Percentiles rank a stretch among this genome's conserved stretches.
These are phyloP conservation scores for Trichosanthes truncata DNA, from an alignment of 306 rosid species.

Conservation along the genomic window DNA sequence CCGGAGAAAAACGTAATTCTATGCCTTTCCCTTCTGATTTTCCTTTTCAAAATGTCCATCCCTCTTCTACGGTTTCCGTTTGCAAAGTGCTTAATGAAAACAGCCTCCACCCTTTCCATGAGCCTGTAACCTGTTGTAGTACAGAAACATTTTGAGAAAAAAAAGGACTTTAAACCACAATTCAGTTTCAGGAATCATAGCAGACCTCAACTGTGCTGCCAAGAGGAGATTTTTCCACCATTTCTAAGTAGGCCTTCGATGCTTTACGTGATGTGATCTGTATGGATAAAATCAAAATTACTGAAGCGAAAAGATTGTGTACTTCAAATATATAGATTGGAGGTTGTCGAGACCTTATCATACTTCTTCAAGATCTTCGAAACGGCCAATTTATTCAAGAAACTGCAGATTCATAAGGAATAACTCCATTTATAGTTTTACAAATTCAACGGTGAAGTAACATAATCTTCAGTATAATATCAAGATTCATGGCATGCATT, in stretches of 20 bases:
- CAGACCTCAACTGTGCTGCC: slow-evolving; percentile 45
- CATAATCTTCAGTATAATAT: not conserved
- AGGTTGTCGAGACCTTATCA: slow-evolving; percentile 46
- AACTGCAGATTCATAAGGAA: slow-evolving; percentile 30
- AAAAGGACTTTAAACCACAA: not conserved
- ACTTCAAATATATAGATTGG: not conserved
- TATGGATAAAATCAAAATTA: not conserved
- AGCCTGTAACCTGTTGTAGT: slow-evolving; percentile 36
- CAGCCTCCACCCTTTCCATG: slow-evolving; percentile 49
- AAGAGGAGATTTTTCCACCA: slow-evolving; percentile 57
- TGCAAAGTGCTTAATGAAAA: slow-evolving; percentile 47
- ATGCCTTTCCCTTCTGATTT: slow-evolving; percentile 30
- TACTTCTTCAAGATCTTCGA: slow-evolving; percentile 80
- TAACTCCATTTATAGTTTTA: not conserved
- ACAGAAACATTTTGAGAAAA: not conserved
- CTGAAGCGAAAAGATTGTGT: not conserved
- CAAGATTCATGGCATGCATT: slow-evolving; percentile 4
- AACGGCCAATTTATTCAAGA: slow-evolving; percentile 55
- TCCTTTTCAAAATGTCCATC: slow-evolving; percentile 35
- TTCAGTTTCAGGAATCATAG: not conserved
- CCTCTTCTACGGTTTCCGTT: slow-evolving; percentile 39
- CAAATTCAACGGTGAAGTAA: not conserved
- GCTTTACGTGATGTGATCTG: slow-evolving; percentile 51
- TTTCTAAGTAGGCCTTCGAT: slow-evolving; percentile 46
- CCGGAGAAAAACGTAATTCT: slow-evolving; percentile 35